phyloP scores from a whole-genome alignment of 169 alveolate genomes.

The Eimeria sp. region DNA sequence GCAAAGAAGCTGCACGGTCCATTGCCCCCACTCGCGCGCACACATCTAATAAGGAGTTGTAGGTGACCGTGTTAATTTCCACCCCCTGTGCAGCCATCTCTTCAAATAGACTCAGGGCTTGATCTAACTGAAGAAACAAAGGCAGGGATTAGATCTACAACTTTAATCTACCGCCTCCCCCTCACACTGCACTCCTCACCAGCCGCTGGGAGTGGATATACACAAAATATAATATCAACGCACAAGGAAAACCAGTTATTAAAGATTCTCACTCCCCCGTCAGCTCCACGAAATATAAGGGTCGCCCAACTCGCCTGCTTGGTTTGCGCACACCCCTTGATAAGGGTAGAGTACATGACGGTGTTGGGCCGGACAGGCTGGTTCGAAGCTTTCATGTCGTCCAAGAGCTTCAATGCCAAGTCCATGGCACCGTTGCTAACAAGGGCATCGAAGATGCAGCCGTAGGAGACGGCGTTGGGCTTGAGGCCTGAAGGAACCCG shows the following conservation, averaged over 20 bases:
- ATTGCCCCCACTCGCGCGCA: slow-evolving; percentile 96
- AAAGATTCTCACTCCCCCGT: not conserved
- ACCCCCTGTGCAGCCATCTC: slow-evolving; percentile 91
- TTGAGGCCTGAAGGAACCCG: slow-evolving; percentile 83
- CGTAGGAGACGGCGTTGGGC: slow-evolving; percentile 91
- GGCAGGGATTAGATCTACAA: not conserved
- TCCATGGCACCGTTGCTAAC: slow-evolving; percentile 94
- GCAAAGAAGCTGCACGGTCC: slow-evolving; percentile 91
- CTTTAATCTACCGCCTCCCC: not conserved
- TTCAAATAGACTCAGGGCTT: slow-evolving; percentile 91
- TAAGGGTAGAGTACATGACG: slow-evolving; percentile 95
- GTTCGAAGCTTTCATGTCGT: slow-evolving; percentile 92
- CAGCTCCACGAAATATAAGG: not conserved
- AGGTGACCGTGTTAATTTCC: slow-evolving; percentile 96
- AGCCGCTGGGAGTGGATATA: not conserved
- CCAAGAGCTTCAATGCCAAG: slow-evolving; percentile 92
- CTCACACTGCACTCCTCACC: not conserved
- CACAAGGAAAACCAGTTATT: not conserved
- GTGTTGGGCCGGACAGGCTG: slow-evolving; percentile 91
- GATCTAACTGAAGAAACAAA: slow-evolving; percentile 79
- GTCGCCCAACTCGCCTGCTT: slow-evolving; percentile 86
- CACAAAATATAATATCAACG: not conserved
- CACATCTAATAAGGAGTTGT: slow-evolving; percentile 97
- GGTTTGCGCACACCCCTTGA: slow-evolving; percentile 95
- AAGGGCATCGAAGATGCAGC: slow-evolving; percentile 96